Evolutionary conservation across 2,329 filamentous ascomycete genomes (phyloP).

Genomic region (Ceratocystis diversiconidia): DNA sequence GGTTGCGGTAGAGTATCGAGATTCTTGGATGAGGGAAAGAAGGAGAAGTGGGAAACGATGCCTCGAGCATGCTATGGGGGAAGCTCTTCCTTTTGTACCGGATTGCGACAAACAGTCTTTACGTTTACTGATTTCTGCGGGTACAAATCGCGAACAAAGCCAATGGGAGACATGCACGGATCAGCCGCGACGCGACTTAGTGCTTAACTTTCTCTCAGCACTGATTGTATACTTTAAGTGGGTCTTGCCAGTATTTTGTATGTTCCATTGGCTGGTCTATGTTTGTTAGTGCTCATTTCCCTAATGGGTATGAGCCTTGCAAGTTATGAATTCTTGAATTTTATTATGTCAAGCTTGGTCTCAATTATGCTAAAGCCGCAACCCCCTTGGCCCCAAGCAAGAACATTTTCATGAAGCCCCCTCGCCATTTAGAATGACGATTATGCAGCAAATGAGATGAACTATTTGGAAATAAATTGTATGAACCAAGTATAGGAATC

Average conservation of each 20-base stretch:
- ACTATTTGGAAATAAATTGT: too few species aligned
- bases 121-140: constrained; percentile 40
- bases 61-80: constrained; percentile 36
- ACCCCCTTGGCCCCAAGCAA: background rate
- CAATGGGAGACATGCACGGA: constrained; percentile 16
- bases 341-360: background rate
- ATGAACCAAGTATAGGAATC: too few species aligned
- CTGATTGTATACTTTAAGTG: constrained; percentile 16
- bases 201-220: constrained; percentile 2
- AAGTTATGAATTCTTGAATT: constrained; percentile 7
- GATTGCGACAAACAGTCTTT: constrained; percentile 31
- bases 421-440: too few species aligned
- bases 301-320: constrained; percentile 8
- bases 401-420: too few species aligned
- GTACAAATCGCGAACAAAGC: constrained; percentile 16
- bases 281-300: constrained; percentile 11
- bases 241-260: background rate
- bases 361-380: background rate
- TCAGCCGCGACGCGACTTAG: constrained; percentile 16
- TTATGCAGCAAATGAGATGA: too few species aligned
- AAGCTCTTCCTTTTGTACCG: constrained; percentile 46
- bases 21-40: constrained; percentile 17
- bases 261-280: constrained; percentile 9
- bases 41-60: constrained; percentile 31
- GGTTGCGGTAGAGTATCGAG: constrained; percentile 20